Percentiles rank a stretch among this genome's conserved stretches.
phyloP scores from a whole-genome alignment of 352 stramenopile genomes.

The Globisporangium rhizosaccharum region DNA sequence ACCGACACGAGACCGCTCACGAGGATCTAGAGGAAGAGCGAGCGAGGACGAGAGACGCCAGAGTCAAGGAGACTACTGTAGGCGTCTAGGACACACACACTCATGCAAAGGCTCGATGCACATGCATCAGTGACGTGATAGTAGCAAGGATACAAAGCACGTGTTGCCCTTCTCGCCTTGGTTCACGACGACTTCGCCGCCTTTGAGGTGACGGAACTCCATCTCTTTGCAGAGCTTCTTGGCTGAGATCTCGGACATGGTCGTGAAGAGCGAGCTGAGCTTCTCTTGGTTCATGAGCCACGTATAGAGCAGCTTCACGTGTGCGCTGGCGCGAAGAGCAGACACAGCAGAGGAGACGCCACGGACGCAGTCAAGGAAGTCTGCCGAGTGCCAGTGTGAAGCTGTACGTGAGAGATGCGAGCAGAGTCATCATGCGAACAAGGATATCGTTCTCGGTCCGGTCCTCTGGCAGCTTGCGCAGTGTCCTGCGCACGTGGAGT shows the following conservation, averaged over 20 bases:
- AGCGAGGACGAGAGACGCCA: not conserved
- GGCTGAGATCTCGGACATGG: constrained; percentile 78
- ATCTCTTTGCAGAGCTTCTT: constrained; percentile 87
- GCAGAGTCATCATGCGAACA: constrained; percentile 7
- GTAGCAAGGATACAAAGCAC: constrained; percentile 48
- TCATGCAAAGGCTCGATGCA: not conserved
- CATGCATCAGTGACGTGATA: not conserved
- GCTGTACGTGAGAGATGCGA: not conserved
- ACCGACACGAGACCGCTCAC: constrained; percentile 75
- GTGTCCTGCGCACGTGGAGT: constrained; percentile 25
- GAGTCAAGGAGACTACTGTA: not conserved
- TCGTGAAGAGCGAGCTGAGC: constrained; percentile 80
- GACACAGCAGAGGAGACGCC: not conserved
- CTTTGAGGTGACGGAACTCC: constrained; percentile 72
- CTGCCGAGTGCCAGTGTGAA: constrained; percentile 2
- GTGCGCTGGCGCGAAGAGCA: constrained; percentile 13
- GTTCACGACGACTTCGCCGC: constrained; percentile 69
- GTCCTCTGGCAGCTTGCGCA: constrained; percentile 60
- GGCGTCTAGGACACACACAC: not conserved
- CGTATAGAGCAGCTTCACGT: constrained; percentile 62
- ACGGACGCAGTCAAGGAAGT: constrained; percentile 6
- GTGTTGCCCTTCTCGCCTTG: constrained; percentile 83
- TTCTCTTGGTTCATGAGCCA: constrained; percentile 88
- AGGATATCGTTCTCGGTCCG: constrained; percentile 58
- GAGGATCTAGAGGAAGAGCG: constrained; percentile 44